These are phyloP conservation scores for Colletotrichum viniferum DNA, from an alignment of 2,329 filamentous ascomycete genomes.

Conservation along the genomic window DNA sequence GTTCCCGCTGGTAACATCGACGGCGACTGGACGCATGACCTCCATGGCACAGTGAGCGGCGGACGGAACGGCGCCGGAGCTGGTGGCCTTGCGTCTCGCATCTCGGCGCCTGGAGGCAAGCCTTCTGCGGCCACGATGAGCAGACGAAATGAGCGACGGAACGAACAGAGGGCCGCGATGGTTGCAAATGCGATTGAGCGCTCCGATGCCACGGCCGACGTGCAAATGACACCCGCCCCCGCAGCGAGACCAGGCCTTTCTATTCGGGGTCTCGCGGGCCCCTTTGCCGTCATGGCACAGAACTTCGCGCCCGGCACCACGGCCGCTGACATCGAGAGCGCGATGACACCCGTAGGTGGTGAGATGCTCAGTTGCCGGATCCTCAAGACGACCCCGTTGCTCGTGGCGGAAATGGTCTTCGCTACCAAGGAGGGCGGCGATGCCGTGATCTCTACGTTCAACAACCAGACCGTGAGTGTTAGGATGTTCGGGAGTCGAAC, in stretches of 20 bases:
- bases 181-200: constrained; percentile 51
- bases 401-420: constrained; percentile 81
- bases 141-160: constrained; percentile 27
- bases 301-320: constrained; percentile 86
- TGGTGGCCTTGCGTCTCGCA: constrained; percentile 50
- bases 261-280: constrained; percentile 76
- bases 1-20: constrained; percentile 61
- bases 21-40: constrained; percentile 74
- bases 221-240: constrained; percentile 28
- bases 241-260: constrained; percentile 56
- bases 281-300: constrained; percentile 74
- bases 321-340: constrained; percentile 81
- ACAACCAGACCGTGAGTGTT: constrained; percentile 73
- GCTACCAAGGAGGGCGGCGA: constrained; percentile 75
- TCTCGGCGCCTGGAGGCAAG: constrained; percentile 43
- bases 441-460: constrained; percentile 75
- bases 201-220: constrained; percentile 34
- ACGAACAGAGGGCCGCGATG: constrained; percentile 39
- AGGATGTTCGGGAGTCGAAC: neutral
- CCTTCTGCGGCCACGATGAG: constrained; percentile 17
- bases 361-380: constrained; percentile 71
- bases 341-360: constrained; percentile 77
- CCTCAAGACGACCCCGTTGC: constrained; percentile 69
- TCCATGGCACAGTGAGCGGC: constrained; percentile 55
- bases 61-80: constrained; percentile 19